phyloP scores from a whole-genome alignment of 306 rosid genomes.

The Pyrus pyrifolia region DNA sequence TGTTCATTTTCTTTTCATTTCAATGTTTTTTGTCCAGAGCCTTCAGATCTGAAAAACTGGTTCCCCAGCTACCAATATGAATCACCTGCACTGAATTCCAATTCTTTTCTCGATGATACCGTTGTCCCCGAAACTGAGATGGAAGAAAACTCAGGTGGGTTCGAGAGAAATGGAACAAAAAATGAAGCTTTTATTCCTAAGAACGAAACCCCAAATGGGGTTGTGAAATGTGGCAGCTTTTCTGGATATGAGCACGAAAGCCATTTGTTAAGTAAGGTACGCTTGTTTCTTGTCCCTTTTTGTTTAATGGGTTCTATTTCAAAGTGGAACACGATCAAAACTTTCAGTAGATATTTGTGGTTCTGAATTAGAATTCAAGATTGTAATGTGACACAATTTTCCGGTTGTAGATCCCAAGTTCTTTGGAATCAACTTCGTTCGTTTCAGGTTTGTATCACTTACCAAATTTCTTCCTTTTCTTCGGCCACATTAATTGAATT shows the following conservation, averaged over 20 bases:
- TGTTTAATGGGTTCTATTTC: neutral
- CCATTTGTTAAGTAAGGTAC: constrained; percentile 30
- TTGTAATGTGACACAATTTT: neutral
- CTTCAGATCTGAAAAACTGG: constrained; percentile 63
- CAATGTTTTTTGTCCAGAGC: constrained; percentile 34
- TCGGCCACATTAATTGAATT: neutral
- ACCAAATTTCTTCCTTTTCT: constrained; percentile 2
- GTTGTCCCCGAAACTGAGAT: neutral
- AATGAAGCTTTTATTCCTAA: constrained; percentile 20
- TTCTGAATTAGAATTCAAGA: neutral
- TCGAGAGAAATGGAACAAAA: neutral
- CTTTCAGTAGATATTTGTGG: neutral
- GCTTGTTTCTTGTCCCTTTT: neutral
- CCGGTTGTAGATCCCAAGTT: constrained; percentile 32
- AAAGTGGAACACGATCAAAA: neutral
- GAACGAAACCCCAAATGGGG: constrained; percentile 13
- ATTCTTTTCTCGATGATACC: constrained; percentile 8
- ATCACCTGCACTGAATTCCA: constrained; percentile 46
- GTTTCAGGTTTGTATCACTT: constrained; percentile 51
- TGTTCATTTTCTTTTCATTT: neutral
- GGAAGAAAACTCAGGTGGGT: constrained; percentile 8
- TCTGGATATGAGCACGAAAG: constrained; percentile 18
- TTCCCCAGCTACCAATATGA: constrained; percentile 64
- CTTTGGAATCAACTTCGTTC: constrained; percentile 32
- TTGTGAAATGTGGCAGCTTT: constrained; percentile 9